These are phyloP conservation scores for Fusarium sp. DNA, from an alignment of 2,329 filamentous ascomycete species.

Conservation along the genomic window DNA sequence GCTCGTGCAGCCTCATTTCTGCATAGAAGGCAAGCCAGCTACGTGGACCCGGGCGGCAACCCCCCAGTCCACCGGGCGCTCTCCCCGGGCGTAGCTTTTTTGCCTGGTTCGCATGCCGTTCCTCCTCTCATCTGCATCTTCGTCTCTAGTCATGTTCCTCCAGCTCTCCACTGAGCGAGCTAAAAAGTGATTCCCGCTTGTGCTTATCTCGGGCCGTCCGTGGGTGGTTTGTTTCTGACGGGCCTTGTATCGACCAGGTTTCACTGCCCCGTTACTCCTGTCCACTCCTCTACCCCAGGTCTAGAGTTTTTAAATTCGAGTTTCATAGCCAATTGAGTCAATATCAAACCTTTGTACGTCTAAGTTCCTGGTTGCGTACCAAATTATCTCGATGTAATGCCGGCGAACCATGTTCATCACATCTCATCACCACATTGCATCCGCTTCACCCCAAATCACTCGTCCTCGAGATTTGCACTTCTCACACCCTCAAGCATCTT, in stretches of 20 bases:
- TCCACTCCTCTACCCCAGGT: conserved; percentile 3
- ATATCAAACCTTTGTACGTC: background rate
- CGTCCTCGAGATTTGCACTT: conserved; percentile 32
- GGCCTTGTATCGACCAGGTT: conserved; percentile 23
- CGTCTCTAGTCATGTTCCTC: background rate
- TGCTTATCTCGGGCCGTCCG: background rate
- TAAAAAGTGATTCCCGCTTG: background rate
- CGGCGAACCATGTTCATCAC: conserved; percentile 23
- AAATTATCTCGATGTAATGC: background rate
- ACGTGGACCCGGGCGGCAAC: conserved; percentile 19
- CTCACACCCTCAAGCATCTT: conserved; percentile 32
- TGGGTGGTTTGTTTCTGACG: conserved; percentile 2
- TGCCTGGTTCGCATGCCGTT: conserved; percentile 9
- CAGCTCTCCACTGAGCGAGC: background rate
- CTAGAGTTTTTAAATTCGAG: background rate
- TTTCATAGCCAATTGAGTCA: conserved; percentile 25
- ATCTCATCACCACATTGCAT: conserved; percentile 11
- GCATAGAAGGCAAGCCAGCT: conserved; percentile 21
- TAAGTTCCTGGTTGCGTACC: background rate
- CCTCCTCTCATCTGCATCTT: conserved; percentile 11
- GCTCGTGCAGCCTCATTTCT: conserved; percentile 35
- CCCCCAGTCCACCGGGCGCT: conserved; percentile 12
- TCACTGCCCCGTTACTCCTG: conserved; percentile 16
- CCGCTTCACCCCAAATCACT: conserved; percentile 43
- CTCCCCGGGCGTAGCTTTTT: background rate